phyloP scores from a whole-genome alignment of 2,329 filamentous ascomycete species.

The Colletotrichum truncatum region DNA sequence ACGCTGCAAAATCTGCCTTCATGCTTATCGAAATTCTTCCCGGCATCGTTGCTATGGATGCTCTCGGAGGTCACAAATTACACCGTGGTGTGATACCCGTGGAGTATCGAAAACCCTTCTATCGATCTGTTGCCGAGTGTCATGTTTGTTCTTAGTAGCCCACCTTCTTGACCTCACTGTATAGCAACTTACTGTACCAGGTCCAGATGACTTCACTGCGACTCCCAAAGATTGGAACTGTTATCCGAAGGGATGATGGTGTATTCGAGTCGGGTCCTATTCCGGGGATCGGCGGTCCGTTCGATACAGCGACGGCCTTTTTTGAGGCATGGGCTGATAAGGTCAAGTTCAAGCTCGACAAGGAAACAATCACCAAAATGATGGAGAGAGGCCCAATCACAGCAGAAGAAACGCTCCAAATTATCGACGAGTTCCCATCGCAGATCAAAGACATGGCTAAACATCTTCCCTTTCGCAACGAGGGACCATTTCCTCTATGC shows the following conservation, averaged over 20 bases:
- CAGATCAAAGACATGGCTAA: background rate
- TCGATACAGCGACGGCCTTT: constrained; percentile 32
- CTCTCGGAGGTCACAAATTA: background rate
- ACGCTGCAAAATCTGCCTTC: background rate
- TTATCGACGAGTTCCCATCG: background rate
- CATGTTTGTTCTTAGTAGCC: background rate
- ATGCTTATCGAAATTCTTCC: constrained; percentile 2
- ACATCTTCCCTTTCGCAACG: background rate
- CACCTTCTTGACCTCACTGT: background rate
- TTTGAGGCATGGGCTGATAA: constrained; percentile 33
- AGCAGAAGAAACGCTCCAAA: background rate
- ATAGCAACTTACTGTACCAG: constrained; percentile 4
- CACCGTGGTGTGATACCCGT: background rate
- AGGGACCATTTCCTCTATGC: constrained; percentile 42
- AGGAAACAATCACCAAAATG: background rate
- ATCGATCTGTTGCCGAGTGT: background rate
- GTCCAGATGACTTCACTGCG: constrained; percentile 32
- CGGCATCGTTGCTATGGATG: constrained; percentile 2
- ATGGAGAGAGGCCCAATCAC: background rate
- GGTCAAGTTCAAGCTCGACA: constrained; percentile 18
- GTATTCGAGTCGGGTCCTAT: constrained; percentile 30
- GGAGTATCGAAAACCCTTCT: background rate
- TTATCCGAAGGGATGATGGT: constrained; percentile 22
- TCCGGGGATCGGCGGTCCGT: constrained; percentile 34
- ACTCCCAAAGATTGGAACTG: constrained; percentile 33